phyloP scores from a whole-genome alignment of 306 rosid species.

The Spatholobus suberectus region DNA sequence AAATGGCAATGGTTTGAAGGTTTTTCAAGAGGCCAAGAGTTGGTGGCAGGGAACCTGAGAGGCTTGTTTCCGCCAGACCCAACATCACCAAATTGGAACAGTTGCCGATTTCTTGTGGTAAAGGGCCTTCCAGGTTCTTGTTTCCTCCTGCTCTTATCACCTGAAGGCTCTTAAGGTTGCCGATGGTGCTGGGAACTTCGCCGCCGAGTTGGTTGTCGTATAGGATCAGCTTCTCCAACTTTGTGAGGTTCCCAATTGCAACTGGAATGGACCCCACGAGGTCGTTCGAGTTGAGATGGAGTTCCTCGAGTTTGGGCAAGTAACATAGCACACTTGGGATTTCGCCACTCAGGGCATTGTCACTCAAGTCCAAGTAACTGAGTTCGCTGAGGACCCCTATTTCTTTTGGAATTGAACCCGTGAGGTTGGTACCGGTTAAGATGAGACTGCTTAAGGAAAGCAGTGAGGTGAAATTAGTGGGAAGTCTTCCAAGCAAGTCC shows the following conservation, averaged over 20 bases:
- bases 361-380: conserved; percentile 67
- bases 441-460: conserved; percentile 59
- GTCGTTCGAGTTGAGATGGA: conserved; percentile 68
- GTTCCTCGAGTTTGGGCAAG: conserved; percentile 64
- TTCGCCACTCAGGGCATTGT: conserved; percentile 77
- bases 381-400: conserved; percentile 55
- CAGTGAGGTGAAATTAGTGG: conserved; percentile 68
- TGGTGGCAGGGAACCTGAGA: conserved; percentile 76
- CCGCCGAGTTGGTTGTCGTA: conserved; percentile 80
- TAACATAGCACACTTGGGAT: conserved; percentile 64
- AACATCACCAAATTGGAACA: conserved; percentile 68
- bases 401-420: conserved; percentile 80
- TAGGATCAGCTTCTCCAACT: conserved; percentile 54
- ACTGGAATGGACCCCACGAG: conserved; percentile 73
- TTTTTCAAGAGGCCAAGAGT: conserved; percentile 67
- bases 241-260: conserved; percentile 70
- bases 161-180: conserved; percentile 61
- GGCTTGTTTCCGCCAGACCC: conserved; percentile 89
- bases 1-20: conserved; percentile 76
- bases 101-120: conserved; percentile 80
- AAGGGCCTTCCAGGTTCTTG: conserved; percentile 73
- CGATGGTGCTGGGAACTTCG: conserved; percentile 66
- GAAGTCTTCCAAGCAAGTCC: conserved; percentile 75
- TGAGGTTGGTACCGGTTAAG: conserved; percentile 77
- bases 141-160: conserved; percentile 89